Percentiles rank a stretch among this genome's conserved stretches.
phyloP scores from a whole-genome alignment of 768 basidiomycete genomes.

The Russula sp. region DNA sequence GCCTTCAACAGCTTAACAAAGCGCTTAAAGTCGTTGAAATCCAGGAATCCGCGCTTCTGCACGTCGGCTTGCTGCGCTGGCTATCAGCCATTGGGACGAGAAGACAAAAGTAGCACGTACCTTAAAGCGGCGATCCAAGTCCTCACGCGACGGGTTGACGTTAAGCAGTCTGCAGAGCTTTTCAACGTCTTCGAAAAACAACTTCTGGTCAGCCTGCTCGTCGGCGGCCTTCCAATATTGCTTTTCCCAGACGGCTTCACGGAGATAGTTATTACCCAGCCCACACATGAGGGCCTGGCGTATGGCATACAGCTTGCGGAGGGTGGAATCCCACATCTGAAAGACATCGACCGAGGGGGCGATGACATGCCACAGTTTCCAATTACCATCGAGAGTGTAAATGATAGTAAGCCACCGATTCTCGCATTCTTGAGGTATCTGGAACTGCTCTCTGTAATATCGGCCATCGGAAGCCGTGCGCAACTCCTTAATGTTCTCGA shows the following conservation, averaged over 20 bases:
- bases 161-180: slow-evolving; percentile 66
- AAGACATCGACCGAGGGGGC: slow-evolving; percentile 61
- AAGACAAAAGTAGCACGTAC: slow-evolving; percentile 30
- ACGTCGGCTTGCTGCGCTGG: slow-evolving; percentile 56
- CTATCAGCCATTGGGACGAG: neutral
- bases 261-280: slow-evolving; percentile 52
- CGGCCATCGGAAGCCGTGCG: slow-evolving; percentile 65
- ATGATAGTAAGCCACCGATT: slow-evolving; percentile 81
- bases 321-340: slow-evolving; percentile 55
- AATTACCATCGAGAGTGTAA: slow-evolving; percentile 67
- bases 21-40: slow-evolving; percentile 71
- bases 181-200: slow-evolving; percentile 69
- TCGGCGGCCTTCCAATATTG: slow-evolving; percentile 79
- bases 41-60: slow-evolving; percentile 50
- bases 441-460: slow-evolving; percentile 67
- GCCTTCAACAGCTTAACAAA: slow-evolving; percentile 80
- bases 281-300: slow-evolving; percentile 68
- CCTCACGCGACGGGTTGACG: slow-evolving; percentile 48
- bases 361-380: slow-evolving; percentile 84
- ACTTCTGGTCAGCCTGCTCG: slow-evolving; percentile 50
- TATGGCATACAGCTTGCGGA: slow-evolving; percentile 57
- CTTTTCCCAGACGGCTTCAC: slow-evolving; percentile 70
- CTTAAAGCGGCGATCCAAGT: slow-evolving; percentile 53
- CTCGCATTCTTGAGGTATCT: slow-evolving; percentile 54
- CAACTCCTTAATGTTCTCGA: slow-evolving; percentile 84